Base-by-base conservation (phyloP, 495 filamentous ascomycete species). In the Talaromyces thailandensis region DNA sequence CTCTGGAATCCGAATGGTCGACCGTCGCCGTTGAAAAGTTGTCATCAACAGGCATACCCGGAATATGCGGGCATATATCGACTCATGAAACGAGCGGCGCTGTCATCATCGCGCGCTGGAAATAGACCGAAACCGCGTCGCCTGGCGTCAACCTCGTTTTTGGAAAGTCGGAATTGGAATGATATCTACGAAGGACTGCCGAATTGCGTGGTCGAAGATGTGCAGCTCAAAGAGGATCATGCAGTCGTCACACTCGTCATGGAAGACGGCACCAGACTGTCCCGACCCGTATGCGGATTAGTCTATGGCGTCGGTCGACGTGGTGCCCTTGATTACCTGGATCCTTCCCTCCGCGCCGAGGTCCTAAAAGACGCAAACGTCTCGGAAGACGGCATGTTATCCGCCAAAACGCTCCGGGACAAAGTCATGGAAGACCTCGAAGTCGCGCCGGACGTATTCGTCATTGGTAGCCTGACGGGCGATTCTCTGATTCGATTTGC, bases 21-120 rank as follows among this genome's bases (percentile, higher is more conserved):
- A 26, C 84, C 84, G 0, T 86, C 82, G 0, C 85, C 85, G 0
- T 69, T 88, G 21, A 79, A 81, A 7, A 79, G 79, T 24, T 89
- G 86, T 51, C 86, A 89, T 70, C 78, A 82, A 43, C 75, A 82
- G 18, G 86, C 85, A 37, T 89, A 89, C 65, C 86, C 86, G 0
- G 86, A 88, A 61, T 88, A 89, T 66, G 84, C 86, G 0, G 74
- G 78, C 48, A 75, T 89, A 9, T 88, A 89, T 64, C 76, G 83
- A 18, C 73, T 81, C 24, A 89, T 89, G 86, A 88, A 84, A 69
- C 69, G 76, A 6, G 78, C 83, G 3, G 78, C 76, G 1, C 64
- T 76, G 12, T 56, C 70, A 18, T 63, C 69, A 28, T 50, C 29
- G 61, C 32, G 61, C 11, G 14, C 60, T 31, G 64, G 68, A 31